Conservation (phyloP, 2,329 filamentous ascomycete genomes). For the Colletotrichum sp. region DNA sequence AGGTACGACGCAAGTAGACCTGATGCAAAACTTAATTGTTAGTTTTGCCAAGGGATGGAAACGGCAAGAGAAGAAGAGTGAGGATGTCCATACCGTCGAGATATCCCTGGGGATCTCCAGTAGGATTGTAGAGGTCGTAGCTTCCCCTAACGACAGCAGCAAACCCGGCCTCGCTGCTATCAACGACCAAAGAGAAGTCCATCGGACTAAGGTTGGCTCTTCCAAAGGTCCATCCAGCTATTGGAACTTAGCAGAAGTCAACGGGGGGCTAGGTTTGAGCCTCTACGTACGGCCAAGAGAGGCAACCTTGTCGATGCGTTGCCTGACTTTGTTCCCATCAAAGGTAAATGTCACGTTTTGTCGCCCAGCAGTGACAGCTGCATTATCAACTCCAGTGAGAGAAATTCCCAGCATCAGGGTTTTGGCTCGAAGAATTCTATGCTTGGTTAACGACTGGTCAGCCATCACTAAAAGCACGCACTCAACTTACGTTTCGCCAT, state of each 20-base stretch:
- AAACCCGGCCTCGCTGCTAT: conserved; percentile 1
- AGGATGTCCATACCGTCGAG: neutral
- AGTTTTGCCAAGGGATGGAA: neutral
- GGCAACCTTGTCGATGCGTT: neutral
- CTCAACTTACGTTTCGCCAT: neutral
- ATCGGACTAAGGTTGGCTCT: conserved; percentile 3
- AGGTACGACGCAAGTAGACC: conserved; percentile 4
- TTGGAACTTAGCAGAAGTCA: neutral
- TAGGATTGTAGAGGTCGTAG: neutral
- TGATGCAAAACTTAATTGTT: neutral
- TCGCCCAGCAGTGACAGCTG: neutral
- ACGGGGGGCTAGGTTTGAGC: accelerated
- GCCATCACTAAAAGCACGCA: neutral
- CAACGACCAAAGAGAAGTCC: conserved; percentile 7
- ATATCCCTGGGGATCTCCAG: neutral
- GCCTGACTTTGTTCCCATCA: neutral
- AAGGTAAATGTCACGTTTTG: neutral
- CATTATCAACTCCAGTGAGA: neutral
- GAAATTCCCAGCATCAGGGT: neutral
- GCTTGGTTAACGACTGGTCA: accelerated
- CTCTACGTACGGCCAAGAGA: neutral
- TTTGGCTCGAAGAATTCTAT: neutral
- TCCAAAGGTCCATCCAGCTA: neutral
- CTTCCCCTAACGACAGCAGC: conserved; percentile 3
- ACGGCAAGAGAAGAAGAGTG: neutral